phyloP scores from a whole-genome alignment of 441 rosid genomes.

The Heliophila coronopifolia region DNA sequence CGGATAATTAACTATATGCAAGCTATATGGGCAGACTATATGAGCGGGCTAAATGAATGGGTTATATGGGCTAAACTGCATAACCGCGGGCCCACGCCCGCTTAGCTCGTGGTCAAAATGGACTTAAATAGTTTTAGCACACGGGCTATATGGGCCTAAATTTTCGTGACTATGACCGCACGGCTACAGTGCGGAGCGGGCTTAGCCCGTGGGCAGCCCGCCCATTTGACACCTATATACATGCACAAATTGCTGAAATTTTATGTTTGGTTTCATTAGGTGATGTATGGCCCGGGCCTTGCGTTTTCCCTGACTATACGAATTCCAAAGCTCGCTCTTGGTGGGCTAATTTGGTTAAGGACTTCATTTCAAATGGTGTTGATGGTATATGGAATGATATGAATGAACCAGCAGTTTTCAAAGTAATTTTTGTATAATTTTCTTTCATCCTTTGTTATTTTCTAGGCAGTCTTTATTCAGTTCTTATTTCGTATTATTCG shows the following conservation, averaged over 20 bases:
- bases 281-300: conserved; percentile 97
- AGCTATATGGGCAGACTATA: too few relatives aligned
- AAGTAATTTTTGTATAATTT: conserved; percentile 36
- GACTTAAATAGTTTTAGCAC: too few relatives aligned
- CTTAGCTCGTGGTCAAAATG: too few relatives aligned
- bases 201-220: too few relatives aligned
- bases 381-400: conserved; percentile 99
- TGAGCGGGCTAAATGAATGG: too few relatives aligned
- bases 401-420: conserved; percentile 92
- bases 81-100: too few relatives aligned
- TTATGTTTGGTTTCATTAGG: conserved; percentile 40
- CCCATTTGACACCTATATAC: too few relatives aligned
- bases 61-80: too few relatives aligned
- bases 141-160: too few relatives aligned
- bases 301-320: conserved; percentile 89
- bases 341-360: conserved; percentile 86
- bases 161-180: too few relatives aligned
- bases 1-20: too few relatives aligned
- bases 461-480: conserved; percentile 17
- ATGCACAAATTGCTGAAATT: conserved; percentile 1
- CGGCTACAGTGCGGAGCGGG: too few relatives aligned
- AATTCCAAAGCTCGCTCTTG: conserved; percentile 68
- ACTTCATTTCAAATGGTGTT: conserved; percentile 71
- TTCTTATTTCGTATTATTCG: neutral
- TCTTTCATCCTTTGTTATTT: neutral